Base-by-base conservation (phyloP, 352 stramenopile species). In the Globisporangium yorkense region DNA sequence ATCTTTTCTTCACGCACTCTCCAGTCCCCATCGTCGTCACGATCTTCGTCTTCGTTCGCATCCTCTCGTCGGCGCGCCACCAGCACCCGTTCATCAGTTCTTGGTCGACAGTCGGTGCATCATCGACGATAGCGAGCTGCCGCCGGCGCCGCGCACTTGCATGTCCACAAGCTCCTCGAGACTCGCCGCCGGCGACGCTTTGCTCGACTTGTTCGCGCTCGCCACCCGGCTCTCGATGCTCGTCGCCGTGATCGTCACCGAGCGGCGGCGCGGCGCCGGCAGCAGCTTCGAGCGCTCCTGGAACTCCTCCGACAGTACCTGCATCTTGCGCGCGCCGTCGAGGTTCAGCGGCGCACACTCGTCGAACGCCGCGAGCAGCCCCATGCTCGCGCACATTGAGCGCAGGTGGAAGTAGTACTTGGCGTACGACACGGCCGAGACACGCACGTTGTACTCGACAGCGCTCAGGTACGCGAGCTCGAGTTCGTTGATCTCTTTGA, bases 351-450 rank as follows among this genome's bases (percentile, higher is more conserved):
- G 85, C 46, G 75, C 79, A 51, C 76, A 89, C 62, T 87, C 78
- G 37, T 92, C 84, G 51, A 92, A 91, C 0, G 78, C 71, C 61
- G 72, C 67, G 54, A 91, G 56, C 59, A 89, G 78, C 9, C 82
- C 82, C 81, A 97, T 97, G 12, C 84, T 83, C 24, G 93, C 93
- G 33, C 96, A 85, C 89, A 98, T 98, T 4, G 87, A 94, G 45
- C 96, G 90, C 57, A 99, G 63, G 54, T 98, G 86, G 65, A 99
- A 99, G 71, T 99, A 99, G 68, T 99, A 98, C 77, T 94, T 96
- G 60, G 84, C 87, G 62, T 95, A 95, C 55, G 84, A 92, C 47
- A 85, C 83, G 0, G 85, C 84, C 29, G 87, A 89, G 20, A 94
- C 87, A 46, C 84, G 85, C n/a, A 94, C 84, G 47, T 93, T 92